Conservation (phyloP, 495 filamentous ascomycete species). For the Hypoxylon trugodes region DNA sequence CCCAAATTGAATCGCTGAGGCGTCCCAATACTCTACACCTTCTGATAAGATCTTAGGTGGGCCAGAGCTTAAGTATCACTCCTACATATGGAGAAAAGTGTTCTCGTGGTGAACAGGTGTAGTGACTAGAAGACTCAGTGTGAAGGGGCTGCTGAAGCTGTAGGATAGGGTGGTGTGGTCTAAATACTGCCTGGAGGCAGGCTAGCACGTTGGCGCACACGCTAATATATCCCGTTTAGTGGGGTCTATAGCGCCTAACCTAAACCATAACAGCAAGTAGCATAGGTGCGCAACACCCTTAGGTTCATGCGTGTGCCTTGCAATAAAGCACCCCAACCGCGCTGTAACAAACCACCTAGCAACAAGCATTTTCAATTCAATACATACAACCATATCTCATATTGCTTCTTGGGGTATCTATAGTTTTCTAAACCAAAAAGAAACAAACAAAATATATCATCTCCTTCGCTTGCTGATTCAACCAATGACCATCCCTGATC, state of each 20-base stretch:
- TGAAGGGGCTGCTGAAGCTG: no score
- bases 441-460: slow-evolving; percentile 20
- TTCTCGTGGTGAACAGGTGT: neutral
- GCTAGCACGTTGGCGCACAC: no score
- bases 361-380: slow-evolving; percentile 23
- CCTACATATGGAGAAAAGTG: neutral
- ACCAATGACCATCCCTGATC: slow-evolving; percentile 1
- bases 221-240: no score
- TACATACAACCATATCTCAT: slow-evolving; percentile 14
- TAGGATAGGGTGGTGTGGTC: neutral
- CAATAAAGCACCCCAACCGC: no score
- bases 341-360: neutral
- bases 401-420: slow-evolving; percentile 41
- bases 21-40: neutral
- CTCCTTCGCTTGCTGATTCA: slow-evolving; percentile 7
- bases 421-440: slow-evolving; percentile 9
- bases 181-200: neutral
- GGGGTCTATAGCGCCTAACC: no score
- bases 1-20: neutral
- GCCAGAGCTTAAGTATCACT: neutral
- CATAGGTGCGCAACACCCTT: no score
- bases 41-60: neutral
- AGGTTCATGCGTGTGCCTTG: no score
- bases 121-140: neutral
- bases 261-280: no score